Conservation (phyloP, 495 filamentous ascomycete genomes). For the Aspergillus coremiiformis region DNA sequence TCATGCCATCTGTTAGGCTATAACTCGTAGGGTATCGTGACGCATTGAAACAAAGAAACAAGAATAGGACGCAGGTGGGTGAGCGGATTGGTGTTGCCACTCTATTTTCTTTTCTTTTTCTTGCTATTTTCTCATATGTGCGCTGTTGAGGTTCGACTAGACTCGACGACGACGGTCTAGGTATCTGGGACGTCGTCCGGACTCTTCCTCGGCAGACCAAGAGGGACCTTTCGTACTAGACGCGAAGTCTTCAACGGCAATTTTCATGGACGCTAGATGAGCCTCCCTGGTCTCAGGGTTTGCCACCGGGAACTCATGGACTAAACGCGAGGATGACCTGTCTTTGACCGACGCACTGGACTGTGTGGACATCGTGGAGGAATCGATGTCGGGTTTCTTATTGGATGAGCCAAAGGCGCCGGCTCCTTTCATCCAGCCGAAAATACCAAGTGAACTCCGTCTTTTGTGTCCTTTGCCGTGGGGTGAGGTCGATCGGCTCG, state of each 20-base stretch:
- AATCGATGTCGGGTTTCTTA: conserved; percentile 17
- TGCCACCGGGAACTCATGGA: conserved; percentile 3
- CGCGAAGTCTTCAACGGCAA: conserved; percentile 16
- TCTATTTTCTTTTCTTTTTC: not conserved
- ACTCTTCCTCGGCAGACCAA: conserved; percentile 15
- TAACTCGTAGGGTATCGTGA: conserved; percentile 19
- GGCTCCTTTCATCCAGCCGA: conserved; percentile 40
- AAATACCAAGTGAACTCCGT: conserved; percentile 35
- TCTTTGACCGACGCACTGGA: not conserved
- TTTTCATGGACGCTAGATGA: conserved; percentile 4
- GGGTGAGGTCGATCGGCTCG: conserved; percentile 22
- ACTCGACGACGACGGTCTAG: conserved; percentile 30
- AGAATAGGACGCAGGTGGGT: not conserved
- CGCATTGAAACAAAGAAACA: conserved; percentile 3
- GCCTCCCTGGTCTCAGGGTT: conserved; percentile 16
- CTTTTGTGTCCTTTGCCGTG: conserved; percentile 31
- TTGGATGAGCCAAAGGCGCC: conserved; percentile 21
- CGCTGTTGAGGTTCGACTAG: conserved; percentile 1
- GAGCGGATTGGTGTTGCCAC: not conserved
- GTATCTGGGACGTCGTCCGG: conserved; percentile 30
- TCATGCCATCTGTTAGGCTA: not conserved
- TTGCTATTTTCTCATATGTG: not conserved
- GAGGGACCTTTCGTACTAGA: conserved; percentile 9
- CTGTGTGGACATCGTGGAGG: conserved; percentile 9
- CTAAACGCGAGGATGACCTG: conserved; percentile 6